Conservation (phyloP, 768 basidiomycete genomes). For the Boletus barrowsii region DNA sequence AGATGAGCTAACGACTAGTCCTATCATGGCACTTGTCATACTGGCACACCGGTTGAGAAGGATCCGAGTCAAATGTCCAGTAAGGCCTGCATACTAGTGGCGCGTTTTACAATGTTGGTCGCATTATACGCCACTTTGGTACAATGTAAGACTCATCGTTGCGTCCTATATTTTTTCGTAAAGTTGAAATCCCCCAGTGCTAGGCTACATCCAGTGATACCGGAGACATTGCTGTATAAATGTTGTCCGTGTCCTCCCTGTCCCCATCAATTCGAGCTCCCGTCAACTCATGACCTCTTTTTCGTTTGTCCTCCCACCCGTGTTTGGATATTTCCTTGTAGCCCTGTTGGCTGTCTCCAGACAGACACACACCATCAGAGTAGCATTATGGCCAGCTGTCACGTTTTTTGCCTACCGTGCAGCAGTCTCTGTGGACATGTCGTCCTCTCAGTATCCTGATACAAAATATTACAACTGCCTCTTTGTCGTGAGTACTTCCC, state of each 20-base stretch:
- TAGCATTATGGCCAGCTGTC: constrained; percentile 46
- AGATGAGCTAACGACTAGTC: no score
- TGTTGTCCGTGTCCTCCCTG: not conserved
- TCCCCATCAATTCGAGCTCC: constrained; percentile 9
- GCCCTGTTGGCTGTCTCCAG: constrained; percentile 49
- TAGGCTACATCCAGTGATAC: no score
- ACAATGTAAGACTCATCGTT: no score
- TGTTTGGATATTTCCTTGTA: constrained; percentile 45
- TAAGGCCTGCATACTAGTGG: no score
- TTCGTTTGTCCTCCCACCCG: constrained; percentile 39
- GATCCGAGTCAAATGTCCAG: no score
- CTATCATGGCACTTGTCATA: no score
- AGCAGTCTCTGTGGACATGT: constrained; percentile 15
- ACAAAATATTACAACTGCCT: not conserved
- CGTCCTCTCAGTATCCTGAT: not conserved
- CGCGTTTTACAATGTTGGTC: no score
- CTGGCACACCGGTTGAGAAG: no score
- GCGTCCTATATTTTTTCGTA: no score
- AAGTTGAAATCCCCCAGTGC: no score
- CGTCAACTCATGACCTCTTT: constrained; percentile 33
- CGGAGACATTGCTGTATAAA: not conserved
- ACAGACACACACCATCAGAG: constrained; percentile 40
- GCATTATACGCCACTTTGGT: no score
- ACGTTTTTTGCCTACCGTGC: constrained; percentile 42
- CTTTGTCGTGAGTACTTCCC: not conserved